phyloP scores from a whole-genome alignment of 495 filamentous ascomycete genomes.

The Talaromyces nanjingensis region DNA sequence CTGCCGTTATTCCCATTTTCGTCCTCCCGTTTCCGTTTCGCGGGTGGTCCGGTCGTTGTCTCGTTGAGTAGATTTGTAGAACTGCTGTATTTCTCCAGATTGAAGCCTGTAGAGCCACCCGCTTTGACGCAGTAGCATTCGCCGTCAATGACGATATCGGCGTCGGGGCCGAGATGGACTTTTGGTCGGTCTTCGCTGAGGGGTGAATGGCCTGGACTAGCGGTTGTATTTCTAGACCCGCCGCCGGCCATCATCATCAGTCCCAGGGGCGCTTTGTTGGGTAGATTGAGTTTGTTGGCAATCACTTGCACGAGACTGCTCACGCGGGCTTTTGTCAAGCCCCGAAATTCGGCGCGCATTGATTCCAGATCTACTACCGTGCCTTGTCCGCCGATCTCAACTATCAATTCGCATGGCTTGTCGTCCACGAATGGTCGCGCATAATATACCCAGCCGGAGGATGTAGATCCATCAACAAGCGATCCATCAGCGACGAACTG shows the following conservation, averaged over 20 bases:
- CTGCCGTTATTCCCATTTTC: not conserved
- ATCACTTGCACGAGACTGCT: constrained; percentile 70
- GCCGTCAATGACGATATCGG: constrained; percentile 67
- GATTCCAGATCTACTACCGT: constrained; percentile 52
- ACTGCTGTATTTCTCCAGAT: not conserved
- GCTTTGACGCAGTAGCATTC: constrained; percentile 14
- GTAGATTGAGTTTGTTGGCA: constrained; percentile 70
- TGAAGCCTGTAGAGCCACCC: constrained; percentile 4
- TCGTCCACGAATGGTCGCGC: constrained; percentile 79
- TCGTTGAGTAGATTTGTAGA: constrained; percentile 1
- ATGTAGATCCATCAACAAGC: constrained; percentile 14
- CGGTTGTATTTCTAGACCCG: constrained; percentile 39
- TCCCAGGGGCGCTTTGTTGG: constrained; percentile 59
- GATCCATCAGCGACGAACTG: constrained; percentile 47
- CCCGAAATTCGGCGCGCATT: constrained; percentile 64
- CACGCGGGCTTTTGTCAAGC: constrained; percentile 59
- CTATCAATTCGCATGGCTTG: constrained; percentile 60
- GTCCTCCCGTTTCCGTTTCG: constrained; percentile 44
- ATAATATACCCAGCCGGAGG: constrained; percentile 64
- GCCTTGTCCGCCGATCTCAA: constrained; percentile 68
- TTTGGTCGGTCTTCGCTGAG: constrained; percentile 65
- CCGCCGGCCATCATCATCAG: constrained; percentile 53
- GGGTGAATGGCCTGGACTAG: constrained; percentile 63
- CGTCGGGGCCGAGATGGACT: constrained; percentile 58
- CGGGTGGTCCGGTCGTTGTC: constrained; percentile 19